A percentile compares a stretch with the other conserved stretches of the same genome.
These are phyloP conservation scores for Piper longum DNA, from an alignment of 164 flowering plant genomes.

Conservation along the genomic window DNA sequence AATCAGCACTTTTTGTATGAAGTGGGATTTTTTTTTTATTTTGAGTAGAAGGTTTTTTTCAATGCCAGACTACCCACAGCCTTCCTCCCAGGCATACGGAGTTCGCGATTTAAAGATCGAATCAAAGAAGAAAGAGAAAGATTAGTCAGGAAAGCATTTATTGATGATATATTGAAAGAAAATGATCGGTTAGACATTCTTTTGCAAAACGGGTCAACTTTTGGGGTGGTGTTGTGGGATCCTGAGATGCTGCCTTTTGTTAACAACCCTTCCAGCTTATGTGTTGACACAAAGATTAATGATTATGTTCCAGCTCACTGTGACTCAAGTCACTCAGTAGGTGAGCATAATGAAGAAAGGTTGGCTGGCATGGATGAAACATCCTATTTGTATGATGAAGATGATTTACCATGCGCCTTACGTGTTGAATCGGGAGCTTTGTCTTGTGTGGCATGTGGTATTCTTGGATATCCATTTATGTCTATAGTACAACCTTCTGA, in stretches of 20 bases:
- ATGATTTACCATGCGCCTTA: slow-evolving; percentile 63
- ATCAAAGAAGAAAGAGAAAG: slow-evolving; percentile 79
- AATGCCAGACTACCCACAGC: slow-evolving; percentile 72
- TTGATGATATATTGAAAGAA: slow-evolving; percentile 64
- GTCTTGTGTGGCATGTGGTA: slow-evolving; percentile 93
- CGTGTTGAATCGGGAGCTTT: slow-evolving; percentile 84
- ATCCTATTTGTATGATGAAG: slow-evolving; percentile 35
- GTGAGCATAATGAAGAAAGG: neutral
- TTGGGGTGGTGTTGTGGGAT: slow-evolving; percentile 59
- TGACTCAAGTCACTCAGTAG: neutral
- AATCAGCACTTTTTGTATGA: neutral
- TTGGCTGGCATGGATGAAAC: neutral
- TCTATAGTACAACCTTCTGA: slow-evolving; percentile 75
- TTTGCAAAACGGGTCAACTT: slow-evolving; percentile 31
- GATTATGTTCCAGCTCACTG: neutral
- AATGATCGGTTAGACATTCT: slow-evolving; percentile 34
- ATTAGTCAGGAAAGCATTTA: slow-evolving; percentile 69
- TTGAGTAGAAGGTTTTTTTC: slow-evolving; percentile 22
- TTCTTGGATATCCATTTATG: slow-evolving; percentile 97
- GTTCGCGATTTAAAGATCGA: slow-evolving; percentile 85
- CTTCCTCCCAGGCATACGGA: slow-evolving; percentile 72
- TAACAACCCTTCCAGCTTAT: slow-evolving; percentile 18
- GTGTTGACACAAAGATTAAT: slow-evolving; percentile 2
- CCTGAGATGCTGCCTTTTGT: slow-evolving; percentile 50
- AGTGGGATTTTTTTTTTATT: slow-evolving; percentile 1